A percentile compares a stretch with the other conserved stretches of the same genome.
Conservation (phyloP, 1,139 yeast genomes). For the Nadsonia starkeyi-henricii region DNA sequence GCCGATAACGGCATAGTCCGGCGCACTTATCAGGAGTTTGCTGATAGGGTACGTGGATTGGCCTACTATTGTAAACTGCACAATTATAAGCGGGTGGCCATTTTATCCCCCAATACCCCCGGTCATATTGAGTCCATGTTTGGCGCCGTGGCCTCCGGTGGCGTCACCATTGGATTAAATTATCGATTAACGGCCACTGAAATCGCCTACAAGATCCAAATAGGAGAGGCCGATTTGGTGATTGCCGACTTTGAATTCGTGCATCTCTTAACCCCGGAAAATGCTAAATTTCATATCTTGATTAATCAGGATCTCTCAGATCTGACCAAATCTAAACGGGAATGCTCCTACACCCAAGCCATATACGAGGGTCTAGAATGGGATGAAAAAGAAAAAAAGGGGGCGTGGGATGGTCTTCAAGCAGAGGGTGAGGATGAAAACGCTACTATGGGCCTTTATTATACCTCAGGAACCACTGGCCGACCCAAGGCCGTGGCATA, state of each 20-base stretch:
- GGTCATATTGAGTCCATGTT: constrained; percentile 26
- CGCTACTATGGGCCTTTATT: constrained; percentile 24
- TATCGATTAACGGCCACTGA: constrained; percentile 23
- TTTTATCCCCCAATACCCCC: constrained; percentile 27
- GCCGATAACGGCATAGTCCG: constrained; percentile 15
- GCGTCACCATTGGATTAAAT: constrained; percentile 24
- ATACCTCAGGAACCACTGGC: constrained; percentile 74
- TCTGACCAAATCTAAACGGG: constrained; percentile 10
- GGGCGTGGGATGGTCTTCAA: constrained; percentile 16
- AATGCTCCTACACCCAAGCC: constrained; percentile 17
- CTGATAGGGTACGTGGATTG: constrained; percentile 20
- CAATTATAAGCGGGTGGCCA: constrained; percentile 21
- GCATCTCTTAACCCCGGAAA: constrained; percentile 14
- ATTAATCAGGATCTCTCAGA: constrained; percentile 21
- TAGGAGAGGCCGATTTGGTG: constrained; percentile 23
- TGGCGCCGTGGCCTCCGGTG: constrained; percentile 25
- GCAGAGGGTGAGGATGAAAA: constrained; percentile 21
- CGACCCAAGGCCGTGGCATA: constrained; percentile 61
- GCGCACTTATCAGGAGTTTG: constrained; percentile 19
- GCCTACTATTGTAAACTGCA: constrained; percentile 20
- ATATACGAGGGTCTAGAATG: constrained; percentile 16
- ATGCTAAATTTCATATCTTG: constrained; percentile 12
- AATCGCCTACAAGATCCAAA: constrained; percentile 21
- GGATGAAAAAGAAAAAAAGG: constrained; percentile 8
- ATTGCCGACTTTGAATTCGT: constrained; percentile 23